These are phyloP conservation scores for Cyclocybe cylindracea DNA, from an alignment of 768 basidiomycete species.

Conservation along the genomic window DNA sequence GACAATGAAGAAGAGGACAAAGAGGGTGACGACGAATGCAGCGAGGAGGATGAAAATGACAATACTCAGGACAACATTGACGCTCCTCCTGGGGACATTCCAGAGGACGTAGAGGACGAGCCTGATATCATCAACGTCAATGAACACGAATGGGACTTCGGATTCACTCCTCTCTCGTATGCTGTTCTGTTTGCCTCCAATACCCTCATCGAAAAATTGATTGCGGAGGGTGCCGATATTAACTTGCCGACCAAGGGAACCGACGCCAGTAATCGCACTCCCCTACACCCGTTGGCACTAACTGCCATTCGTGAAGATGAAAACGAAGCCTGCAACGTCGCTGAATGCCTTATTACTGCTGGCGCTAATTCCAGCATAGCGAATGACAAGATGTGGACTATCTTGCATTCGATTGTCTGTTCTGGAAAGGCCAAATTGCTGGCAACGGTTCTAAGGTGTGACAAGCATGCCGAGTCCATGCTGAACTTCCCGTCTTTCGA, in stretches of 20 bases:
- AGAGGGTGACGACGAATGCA: no score
- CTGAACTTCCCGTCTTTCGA: constrained; percentile 38
- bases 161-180: constrained; percentile 51
- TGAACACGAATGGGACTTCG: constrained; percentile 58
- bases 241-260: constrained; percentile 31
- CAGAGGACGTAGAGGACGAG: constrained; percentile 47
- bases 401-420: constrained; percentile 39
- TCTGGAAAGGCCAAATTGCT: constrained; percentile 39
- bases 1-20: constrained; percentile 6
- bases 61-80: background rate
- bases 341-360: constrained; percentile 37
- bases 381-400: constrained; percentile 35
- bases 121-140: constrained; percentile 61
- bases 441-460: constrained; percentile 38
- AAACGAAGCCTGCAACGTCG: constrained; percentile 37
- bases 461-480: constrained; percentile 38
- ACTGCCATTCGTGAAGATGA: constrained; percentile 43
- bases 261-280: constrained; percentile 11
- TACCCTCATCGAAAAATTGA: constrained; percentile 43
- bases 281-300: constrained; percentile 40
- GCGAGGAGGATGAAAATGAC: no score
- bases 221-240: constrained; percentile 48
- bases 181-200: constrained; percentile 50
- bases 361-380: constrained; percentile 45
- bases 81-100: constrained; percentile 31